Evolutionary conservation across 352 stramenopile species (phyloP), one percentile per base, ranked within the genome.

Genomic region (Phytophthora citricola): DNA sequence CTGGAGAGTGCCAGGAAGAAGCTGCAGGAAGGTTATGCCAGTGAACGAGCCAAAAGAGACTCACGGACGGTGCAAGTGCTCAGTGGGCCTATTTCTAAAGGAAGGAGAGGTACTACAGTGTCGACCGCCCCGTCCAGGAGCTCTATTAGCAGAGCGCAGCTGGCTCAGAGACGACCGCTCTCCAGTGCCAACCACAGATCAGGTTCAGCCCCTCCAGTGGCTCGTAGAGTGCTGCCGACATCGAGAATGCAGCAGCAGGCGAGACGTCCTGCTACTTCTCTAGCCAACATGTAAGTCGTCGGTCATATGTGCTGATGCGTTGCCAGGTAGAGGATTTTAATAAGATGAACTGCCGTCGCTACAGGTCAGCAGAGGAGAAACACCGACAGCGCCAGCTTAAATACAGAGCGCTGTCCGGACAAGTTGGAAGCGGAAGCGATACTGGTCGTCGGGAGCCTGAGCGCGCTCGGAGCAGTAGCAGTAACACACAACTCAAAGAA

Each of bases 11-110:
- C 87, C 8, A 73, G 87, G 39, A 90, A 91, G 63, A 79, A 78
- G 2, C 55, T 96, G n/a, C 82, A 94, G 61, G 71, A 91, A 47
- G 77, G 81, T 7, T 96, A 96, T 46, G 88, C 86, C 11, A 78
- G 53, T 20, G 82, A 94, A 50, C 82, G 79, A 45, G 83, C 83
- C 44, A 89, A 92, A 58, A 76, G 74, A 51, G 84, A 92, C 51
- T 85, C 85, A 11, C 76, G 88, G 34, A 92, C 83, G 0, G 79
- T 94, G 6, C 85, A 93, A 44, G 84, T 94, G 47, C 75, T 96
- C 9, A 83, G 63, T 43, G 63, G 78, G 7, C 88, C 86, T 4
- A 72, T 91, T 36, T 48, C 66, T 0, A 91, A 91, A 47, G 73
- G 69, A 20, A 73, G 76, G 31, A 68, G 81, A 64, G 75, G 82